Evolutionary conservation across 2,329 filamentous ascomycete genomes (phyloP).

Genomic region (Exophiala sp.): DNA sequence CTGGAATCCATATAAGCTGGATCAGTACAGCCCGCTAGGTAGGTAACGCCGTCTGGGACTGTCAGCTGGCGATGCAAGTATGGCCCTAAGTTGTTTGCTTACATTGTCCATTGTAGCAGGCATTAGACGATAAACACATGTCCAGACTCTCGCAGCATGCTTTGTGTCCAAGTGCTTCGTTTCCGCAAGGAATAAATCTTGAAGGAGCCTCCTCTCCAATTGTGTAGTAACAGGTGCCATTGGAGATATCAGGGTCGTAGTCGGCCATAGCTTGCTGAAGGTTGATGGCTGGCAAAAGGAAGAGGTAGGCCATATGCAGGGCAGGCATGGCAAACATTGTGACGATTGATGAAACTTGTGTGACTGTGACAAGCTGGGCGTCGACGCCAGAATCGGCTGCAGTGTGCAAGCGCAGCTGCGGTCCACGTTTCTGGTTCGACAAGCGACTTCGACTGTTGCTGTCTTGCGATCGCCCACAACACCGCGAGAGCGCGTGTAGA

Average conservation of each 20-base stretch:
- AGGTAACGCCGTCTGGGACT: conserved; percentile 22
- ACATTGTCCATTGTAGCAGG: conserved; percentile 27
- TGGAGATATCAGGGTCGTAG: conserved; percentile 26
- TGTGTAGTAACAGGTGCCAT: conserved; percentile 26
- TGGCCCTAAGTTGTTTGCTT: not conserved
- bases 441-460: too few relatives aligned
- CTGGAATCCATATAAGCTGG: conserved; percentile 20
- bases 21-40: conserved; percentile 28
- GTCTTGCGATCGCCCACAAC: too few relatives aligned
- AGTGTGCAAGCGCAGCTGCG: not conserved
- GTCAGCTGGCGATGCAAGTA: conserved; percentile 4
- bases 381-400: not conserved
- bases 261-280: conserved; percentile 10
- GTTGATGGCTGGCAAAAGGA: conserved; percentile 1
- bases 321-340: conserved; percentile 2
- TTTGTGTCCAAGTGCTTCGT: conserved; percentile 22
- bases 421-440: too few relatives aligned
- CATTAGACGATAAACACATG: conserved; percentile 24
- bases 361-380: conserved; percentile 8
- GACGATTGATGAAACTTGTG: conserved; percentile 3
- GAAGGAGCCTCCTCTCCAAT: conserved; percentile 16
- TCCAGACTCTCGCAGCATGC: conserved; percentile 26
- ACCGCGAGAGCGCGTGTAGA: not conserved
- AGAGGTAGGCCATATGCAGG: conserved; percentile 1
- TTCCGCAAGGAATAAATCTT: conserved; percentile 28